A percentile compares a stretch with the other conserved stretches of the same genome.
Evolutionary conservation across 129 eudicot species (phyloP).

Genomic region (Helichrysum umbraculigerum): DNA sequence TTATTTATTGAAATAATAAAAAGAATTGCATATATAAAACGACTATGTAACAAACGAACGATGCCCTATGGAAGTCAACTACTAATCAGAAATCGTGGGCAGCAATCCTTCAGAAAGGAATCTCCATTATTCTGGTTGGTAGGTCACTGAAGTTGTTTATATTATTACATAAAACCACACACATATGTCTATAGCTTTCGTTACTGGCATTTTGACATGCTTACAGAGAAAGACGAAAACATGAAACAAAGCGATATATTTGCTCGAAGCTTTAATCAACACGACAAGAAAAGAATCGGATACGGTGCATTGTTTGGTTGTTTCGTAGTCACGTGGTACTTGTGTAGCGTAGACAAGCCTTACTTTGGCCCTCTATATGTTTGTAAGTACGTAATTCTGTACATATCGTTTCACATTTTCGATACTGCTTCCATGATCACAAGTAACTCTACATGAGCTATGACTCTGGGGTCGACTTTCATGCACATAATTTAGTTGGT

Average conservation of each 20-base stretch:
- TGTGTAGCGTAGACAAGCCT: constrained; percentile 44
- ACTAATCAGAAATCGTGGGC: constrained; percentile 32
- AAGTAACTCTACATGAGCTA: not conserved
- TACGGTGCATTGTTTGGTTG: constrained; percentile 46
- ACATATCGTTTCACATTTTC: not conserved
- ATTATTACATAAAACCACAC: not conserved
- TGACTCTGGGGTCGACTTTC: not conserved
- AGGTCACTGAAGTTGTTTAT: constrained; percentile 14
- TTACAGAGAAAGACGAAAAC: not conserved
- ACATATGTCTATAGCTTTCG: constrained; percentile 8
- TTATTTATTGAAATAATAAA: too few species aligned
- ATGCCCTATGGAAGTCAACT: constrained; percentile 33
- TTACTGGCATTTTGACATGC: constrained; percentile 3
- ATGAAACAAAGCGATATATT: constrained; percentile 29
- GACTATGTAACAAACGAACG: too few species aligned
- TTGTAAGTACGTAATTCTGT: constrained; percentile 23
- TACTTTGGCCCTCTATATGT: constrained; percentile 34
- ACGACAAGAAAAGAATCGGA: constrained; percentile 49
- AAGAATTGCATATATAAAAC: too few species aligned
- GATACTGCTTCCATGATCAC: not conserved
- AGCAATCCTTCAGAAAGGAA: constrained; percentile 28
- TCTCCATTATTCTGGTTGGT: constrained; percentile 21
- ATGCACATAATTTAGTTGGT: too few species aligned
- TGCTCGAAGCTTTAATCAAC: constrained; percentile 47
- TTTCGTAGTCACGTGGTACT: constrained; percentile 35